Conservation (phyloP, 192 early-diverging fungal genomes). For the Cladochytrium replicatum region DNA sequence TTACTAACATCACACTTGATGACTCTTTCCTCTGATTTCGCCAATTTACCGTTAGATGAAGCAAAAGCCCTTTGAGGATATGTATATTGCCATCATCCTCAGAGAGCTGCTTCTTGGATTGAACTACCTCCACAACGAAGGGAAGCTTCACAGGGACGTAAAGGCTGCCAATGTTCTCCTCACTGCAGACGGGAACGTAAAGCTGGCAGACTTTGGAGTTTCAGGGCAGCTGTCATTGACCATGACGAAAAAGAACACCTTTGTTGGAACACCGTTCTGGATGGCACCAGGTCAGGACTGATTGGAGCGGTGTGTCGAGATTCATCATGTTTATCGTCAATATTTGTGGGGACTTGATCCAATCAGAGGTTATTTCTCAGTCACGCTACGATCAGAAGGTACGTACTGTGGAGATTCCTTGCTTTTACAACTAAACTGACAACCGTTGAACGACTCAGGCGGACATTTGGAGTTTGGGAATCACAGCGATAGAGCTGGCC, state of each 20-base stretch:
- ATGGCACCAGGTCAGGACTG: conserved; percentile 27
- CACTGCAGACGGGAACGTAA: conserved; percentile 71
- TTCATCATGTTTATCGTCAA: no score
- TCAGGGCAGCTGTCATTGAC: conserved; percentile 86
- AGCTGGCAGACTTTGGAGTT: conserved; percentile 98
- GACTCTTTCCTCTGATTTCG: neutral
- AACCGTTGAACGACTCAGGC: conserved; percentile 40
- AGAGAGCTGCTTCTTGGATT: conserved; percentile 80
- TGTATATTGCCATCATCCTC: conserved; percentile 85
- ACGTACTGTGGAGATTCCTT: no score
- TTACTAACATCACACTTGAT: neutral
- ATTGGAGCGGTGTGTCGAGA: no score
- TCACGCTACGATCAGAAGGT: conserved; percentile 85
- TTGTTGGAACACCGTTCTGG: conserved; percentile 88
- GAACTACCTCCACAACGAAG: conserved; percentile 84
- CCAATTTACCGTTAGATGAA: conserved; percentile 56
- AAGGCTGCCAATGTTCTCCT: conserved; percentile 87
- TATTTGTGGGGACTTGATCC: conserved; percentile 91
- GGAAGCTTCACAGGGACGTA: conserved; percentile 71
- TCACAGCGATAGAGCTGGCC: conserved; percentile 93
- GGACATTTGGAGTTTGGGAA: conserved; percentile 96
- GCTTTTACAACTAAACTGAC: conserved; percentile 5
- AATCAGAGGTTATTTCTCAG: conserved; percentile 89
- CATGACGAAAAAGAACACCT: conserved; percentile 90
- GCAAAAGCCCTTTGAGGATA: conserved; percentile 70